These are phyloP conservation scores for Kluyveromyces sp. DNA, from an alignment of 1,139 yeast species.

Conservation along the genomic window DNA sequence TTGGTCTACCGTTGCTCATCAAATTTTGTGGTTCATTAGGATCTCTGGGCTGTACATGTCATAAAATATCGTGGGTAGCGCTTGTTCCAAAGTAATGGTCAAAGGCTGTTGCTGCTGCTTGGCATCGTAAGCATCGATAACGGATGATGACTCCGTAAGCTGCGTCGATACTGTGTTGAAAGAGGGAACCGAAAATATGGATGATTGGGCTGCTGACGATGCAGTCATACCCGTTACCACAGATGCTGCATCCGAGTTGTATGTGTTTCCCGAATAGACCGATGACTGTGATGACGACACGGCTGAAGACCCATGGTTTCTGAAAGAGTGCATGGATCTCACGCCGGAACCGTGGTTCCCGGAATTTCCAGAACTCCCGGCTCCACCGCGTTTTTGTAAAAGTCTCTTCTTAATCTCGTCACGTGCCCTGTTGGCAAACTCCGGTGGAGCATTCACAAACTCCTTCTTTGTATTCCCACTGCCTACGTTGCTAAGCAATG, in stretches of 20 bases:
- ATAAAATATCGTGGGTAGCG: slow-evolving; percentile 40
- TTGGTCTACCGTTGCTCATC: slow-evolving; percentile 48
- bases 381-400: slow-evolving; percentile 9
- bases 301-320: neutral
- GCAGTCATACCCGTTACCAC: neutral
- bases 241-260: neutral
- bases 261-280: neutral
- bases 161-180: slow-evolving; percentile 1
- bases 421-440: slow-evolving; percentile 36
- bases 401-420: slow-evolving; percentile 32
- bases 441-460: slow-evolving; percentile 33
- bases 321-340: slow-evolving; percentile 6
- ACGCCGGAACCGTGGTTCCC: neutral
- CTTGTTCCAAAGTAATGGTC: slow-evolving; percentile 31
- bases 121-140: slow-evolving; percentile 8
- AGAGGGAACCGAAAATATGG: slow-evolving; percentile 3
- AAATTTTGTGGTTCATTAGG: slow-evolving; percentile 32
- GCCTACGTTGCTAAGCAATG: neutral
- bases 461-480: slow-evolving; percentile 8
- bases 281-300: neutral
- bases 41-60: slow-evolving; percentile 52
- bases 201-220: slow-evolving; percentile 1
- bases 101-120: slow-evolving; percentile 6
- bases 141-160: neutral
- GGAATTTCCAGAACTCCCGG: neutral